Percentiles rank a stretch among this genome's conserved stretches.
Conservation (phyloP, 1,284 basidiomycete genomes). For the Sporisorium graminicola region DNA sequence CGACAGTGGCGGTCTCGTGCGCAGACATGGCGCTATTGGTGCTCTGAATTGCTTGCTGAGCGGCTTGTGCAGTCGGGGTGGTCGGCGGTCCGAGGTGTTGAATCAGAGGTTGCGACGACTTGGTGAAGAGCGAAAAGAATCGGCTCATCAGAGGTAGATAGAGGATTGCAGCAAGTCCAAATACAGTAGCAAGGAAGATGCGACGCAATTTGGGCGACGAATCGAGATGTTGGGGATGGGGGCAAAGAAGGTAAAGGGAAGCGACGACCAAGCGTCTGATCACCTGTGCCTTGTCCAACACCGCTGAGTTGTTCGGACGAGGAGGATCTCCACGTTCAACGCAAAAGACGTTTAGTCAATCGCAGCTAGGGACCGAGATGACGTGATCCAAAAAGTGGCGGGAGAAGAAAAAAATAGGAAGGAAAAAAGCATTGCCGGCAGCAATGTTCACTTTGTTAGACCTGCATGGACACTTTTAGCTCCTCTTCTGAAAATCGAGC, state of each 20-base stretch:
- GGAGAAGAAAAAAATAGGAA: neutral
- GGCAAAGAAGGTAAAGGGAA: neutral
- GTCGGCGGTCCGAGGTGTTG: slow-evolving; percentile 51
- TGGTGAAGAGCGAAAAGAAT: slow-evolving; percentile 56
- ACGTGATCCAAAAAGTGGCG: slow-evolving; percentile 4
- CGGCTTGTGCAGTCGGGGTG: slow-evolving; percentile 47
- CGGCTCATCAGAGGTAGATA: slow-evolving; percentile 47
- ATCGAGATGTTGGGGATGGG: neutral
- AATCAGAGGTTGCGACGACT: slow-evolving; percentile 48
- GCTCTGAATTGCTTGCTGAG: slow-evolving; percentile 38
- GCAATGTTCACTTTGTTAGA: neutral
- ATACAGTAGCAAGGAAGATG: slow-evolving; percentile 12
- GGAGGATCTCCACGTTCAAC: slow-evolving; percentile 4
- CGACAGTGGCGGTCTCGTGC: slow-evolving; percentile 54
- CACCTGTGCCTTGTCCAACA: neutral
- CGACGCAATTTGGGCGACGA: slow-evolving; percentile 44
- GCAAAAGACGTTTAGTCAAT: no score
- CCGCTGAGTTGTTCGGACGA: neutral
- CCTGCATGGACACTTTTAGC: neutral
- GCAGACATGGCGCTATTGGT: slow-evolving; percentile 43
- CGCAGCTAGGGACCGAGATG: neutral
- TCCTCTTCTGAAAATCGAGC: neutral
- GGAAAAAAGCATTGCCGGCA: slow-evolving; percentile 31
- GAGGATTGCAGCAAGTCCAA: slow-evolving; percentile 20
- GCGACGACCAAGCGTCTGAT: neutral